A percentile compares a stretch with the other conserved stretches of the same genome.
Conservation (phyloP, 345 rosid species). For the Syzygium aromaticum region DNA sequence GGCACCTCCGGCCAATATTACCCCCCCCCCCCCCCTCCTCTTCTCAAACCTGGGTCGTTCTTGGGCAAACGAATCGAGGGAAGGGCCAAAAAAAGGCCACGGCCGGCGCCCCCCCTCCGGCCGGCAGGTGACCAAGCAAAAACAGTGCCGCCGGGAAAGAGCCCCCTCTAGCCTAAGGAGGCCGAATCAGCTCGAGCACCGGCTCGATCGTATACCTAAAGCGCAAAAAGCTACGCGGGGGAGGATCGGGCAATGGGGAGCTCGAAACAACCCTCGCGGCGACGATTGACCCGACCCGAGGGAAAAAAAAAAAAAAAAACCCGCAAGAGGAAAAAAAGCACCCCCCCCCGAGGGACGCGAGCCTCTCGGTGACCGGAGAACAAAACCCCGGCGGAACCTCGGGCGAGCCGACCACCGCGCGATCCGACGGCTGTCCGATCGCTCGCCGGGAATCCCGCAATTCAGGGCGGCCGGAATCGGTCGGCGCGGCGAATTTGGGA, state of each 20-base stretch:
- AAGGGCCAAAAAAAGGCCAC: not conserved
- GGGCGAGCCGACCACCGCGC: not conserved
- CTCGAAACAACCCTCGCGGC: not conserved
- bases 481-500: not conserved
- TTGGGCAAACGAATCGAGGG: not conserved
- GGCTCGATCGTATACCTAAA: not conserved
- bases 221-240: not conserved
- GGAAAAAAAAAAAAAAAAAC: too few relatives aligned
- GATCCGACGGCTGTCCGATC: not conserved
- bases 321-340: not conserved
- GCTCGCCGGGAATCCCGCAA: not conserved
- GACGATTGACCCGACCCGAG: not conserved
- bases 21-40: not conserved
- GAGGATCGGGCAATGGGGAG: not conserved
- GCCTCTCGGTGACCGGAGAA: not conserved
- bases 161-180: not conserved
- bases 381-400: not conserved
- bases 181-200: not conserved
- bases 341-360: not conserved
- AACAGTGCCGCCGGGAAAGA: not conserved
- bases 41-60: not conserved
- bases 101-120: not conserved
- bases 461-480: not conserved
- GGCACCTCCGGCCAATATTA: not conserved
- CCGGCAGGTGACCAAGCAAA: not conserved